phyloP scores from a whole-genome alignment of 2,329 filamentous ascomycete genomes.

The Cladosporium sp. region DNA sequence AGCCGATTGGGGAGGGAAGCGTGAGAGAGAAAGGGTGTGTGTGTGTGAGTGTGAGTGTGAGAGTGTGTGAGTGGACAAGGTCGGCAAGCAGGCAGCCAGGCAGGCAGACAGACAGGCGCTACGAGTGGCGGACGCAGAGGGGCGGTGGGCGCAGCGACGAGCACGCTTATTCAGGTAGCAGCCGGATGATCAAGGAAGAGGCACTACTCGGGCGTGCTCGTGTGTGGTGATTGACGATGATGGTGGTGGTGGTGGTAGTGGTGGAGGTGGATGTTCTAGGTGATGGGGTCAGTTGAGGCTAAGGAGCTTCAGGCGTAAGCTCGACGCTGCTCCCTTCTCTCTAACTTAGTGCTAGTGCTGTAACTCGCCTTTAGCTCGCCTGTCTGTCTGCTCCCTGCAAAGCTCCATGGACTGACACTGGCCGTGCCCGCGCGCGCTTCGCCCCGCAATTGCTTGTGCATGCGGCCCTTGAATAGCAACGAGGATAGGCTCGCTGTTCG shows the following conservation, averaged over 20 bases:
- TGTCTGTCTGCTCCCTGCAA: too few relatives aligned
- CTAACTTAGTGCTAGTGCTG: too few relatives aligned
- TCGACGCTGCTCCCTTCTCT: too few relatives aligned
- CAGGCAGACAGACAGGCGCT: not conserved
- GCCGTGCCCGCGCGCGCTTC: too few relatives aligned
- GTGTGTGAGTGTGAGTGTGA: constrained; percentile 14
- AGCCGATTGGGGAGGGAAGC: constrained; percentile 19
- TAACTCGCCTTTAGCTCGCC: too few relatives aligned
- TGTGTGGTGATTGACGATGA: not conserved
- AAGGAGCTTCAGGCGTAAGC: not conserved
- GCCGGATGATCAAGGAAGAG: constrained; percentile 13
- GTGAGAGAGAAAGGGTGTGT: constrained; percentile 13
- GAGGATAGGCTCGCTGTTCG: too few relatives aligned
- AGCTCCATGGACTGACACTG: too few relatives aligned
- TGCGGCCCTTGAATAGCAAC: too few relatives aligned
- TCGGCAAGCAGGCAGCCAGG: not conserved
- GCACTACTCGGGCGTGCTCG: too few relatives aligned
- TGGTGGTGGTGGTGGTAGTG: constrained; percentile 1
- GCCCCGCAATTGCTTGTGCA: too few relatives aligned
- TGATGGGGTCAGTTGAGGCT: constrained; percentile 7
- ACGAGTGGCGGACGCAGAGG: constrained; percentile 7
- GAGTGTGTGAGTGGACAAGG: constrained; percentile 4
- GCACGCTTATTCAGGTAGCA: constrained; percentile 12
- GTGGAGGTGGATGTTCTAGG: too few relatives aligned
- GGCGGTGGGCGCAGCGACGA: constrained; percentile 3